Conservation (phyloP, 2,329 filamentous ascomycete genomes). For the Colletotrichum theobromicola region DNA sequence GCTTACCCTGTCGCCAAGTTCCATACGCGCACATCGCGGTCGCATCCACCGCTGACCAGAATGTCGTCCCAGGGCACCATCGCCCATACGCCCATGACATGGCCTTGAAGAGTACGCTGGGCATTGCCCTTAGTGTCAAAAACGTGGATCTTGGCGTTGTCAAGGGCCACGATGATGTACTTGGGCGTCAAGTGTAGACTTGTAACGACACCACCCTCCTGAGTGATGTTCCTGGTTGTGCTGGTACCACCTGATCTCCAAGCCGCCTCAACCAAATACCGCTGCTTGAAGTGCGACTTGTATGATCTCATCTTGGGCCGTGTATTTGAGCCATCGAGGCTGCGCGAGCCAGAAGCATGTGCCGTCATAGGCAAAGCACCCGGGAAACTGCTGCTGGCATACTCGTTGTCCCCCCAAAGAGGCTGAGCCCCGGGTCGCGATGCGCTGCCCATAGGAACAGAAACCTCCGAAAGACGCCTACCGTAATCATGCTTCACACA, state of each 20-base stretch:
- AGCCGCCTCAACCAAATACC: slow-evolving; percentile 95
- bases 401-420: slow-evolving; percentile 23
- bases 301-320: slow-evolving; percentile 80
- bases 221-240: slow-evolving; percentile 86
- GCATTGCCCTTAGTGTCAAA: slow-evolving; percentile 91
- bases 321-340: slow-evolving; percentile 57
- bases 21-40: slow-evolving; percentile 96
- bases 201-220: slow-evolving; percentile 95
- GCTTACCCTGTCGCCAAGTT: slow-evolving; percentile 89
- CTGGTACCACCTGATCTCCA: slow-evolving; percentile 93
- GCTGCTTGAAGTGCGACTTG: slow-evolving; percentile 96
- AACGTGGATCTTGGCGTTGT: slow-evolving; percentile 98
- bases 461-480: slow-evolving; percentile 59
- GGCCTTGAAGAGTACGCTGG: slow-evolving; percentile 87
- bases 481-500: slow-evolving; percentile 95
- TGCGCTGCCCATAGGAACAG: not conserved
- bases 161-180: slow-evolving; percentile 96
- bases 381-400: slow-evolving; percentile 48
- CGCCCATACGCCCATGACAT: slow-evolving; percentile 99
- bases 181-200: slow-evolving; percentile 92
- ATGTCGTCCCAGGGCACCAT: slow-evolving; percentile 99
- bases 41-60: slow-evolving; percentile 93
- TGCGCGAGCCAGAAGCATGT: slow-evolving; percentile 50
- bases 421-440: slow-evolving; percentile 6
- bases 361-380: slow-evolving; percentile 43